phyloP scores from a whole-genome alignment of 139 green algal genomes.

The Trebouxia sp. region DNA sequence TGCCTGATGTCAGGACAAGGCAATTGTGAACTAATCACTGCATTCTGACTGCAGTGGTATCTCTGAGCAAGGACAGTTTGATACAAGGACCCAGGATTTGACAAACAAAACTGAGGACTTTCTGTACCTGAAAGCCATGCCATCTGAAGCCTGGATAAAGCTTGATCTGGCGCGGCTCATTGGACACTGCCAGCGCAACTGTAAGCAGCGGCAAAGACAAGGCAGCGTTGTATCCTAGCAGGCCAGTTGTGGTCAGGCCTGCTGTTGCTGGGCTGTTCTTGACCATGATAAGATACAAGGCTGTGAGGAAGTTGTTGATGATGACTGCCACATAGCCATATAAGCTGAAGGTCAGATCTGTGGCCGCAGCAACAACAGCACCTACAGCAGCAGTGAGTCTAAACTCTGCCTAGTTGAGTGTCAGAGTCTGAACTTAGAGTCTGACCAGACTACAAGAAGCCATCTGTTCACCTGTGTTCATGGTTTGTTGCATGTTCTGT shows the following conservation, averaged over 20 bases:
- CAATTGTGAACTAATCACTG: too few relatives aligned
- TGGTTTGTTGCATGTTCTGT: too few relatives aligned
- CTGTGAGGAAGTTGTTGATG: slow-evolving; percentile 68
- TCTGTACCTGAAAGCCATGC: slow-evolving; percentile 2
- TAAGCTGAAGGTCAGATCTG: slow-evolving; percentile 67
- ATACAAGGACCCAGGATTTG: too few relatives aligned
- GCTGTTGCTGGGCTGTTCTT: slow-evolving; percentile 63
- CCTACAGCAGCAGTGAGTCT: slow-evolving; percentile 43
- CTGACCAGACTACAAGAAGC: too few relatives aligned
- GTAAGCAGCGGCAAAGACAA: slow-evolving; percentile 42
- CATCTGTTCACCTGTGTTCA: too few relatives aligned
- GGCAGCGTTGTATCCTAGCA: slow-evolving; percentile 53
- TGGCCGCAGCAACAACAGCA: slow-evolving; percentile 63
- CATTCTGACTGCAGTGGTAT: too few relatives aligned
- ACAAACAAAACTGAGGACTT: too few relatives aligned
- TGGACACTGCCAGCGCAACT: slow-evolving; percentile 31
- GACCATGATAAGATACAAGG: slow-evolving; percentile 72
- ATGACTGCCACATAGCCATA: slow-evolving; percentile 66
- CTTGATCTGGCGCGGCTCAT: slow-evolving; percentile 28
- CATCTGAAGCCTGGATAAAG: slow-evolving; percentile 32
- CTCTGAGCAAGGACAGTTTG: not conserved
- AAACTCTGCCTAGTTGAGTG: too few relatives aligned
- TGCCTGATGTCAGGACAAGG: too few relatives aligned
- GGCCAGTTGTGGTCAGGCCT: slow-evolving; percentile 33
- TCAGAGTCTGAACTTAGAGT: too few relatives aligned